Base-by-base conservation (phyloP, 1,139 yeast species). In the Magnusiomyces sp. region DNA sequence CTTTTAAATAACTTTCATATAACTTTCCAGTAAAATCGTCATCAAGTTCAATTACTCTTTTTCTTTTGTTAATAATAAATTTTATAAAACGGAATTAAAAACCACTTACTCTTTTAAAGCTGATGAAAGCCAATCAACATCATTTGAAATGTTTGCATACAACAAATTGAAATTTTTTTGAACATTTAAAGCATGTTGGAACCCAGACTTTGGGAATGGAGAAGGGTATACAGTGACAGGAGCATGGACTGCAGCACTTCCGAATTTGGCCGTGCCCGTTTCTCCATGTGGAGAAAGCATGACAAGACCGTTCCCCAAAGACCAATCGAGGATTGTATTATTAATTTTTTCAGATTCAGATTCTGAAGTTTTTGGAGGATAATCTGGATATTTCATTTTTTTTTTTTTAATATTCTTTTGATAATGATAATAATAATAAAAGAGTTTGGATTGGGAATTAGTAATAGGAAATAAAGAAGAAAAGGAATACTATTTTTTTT, bases 141-240 rank as follows among this genome's bases (percentile, higher is more conserved):
- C 80, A 54, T 67, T 65, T 0, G 78, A 64, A 10, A 88, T 78
- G 46, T 72, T 75, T 13, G 83, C 80, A 61, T 94, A 92, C 46
- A 92, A 69, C 59, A 79, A 76, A 62, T 90, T 88, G 71, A 81
- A 92, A 13, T 69, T 62, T 46, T 71, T 68, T 62, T 89, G 95
- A n/a, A 89, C 83, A 6, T 67, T 68, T 34, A 78, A 62, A 1
- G 96, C 95, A 53, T 75, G 73, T 17, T 78, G 71, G 62, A 87
- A 90, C 47, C 85, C 80, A 1, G 62, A 50, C 54, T 69, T 73
- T 1, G 96, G 90, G 57, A 90, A 81, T 10, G 95, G 95, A 0
- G 97, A 86, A 2, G 98, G 99, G 61, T 75, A 88, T 41, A 90
- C 62, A 1, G 98, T 90, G 11, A 88, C 80, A 27, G 98, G 97